Evolutionary conservation across 164 flowering plant genomes (phyloP), one percentile per base, ranked within the genome.

Genomic region (Chimonanthus salicifolius): DNA sequence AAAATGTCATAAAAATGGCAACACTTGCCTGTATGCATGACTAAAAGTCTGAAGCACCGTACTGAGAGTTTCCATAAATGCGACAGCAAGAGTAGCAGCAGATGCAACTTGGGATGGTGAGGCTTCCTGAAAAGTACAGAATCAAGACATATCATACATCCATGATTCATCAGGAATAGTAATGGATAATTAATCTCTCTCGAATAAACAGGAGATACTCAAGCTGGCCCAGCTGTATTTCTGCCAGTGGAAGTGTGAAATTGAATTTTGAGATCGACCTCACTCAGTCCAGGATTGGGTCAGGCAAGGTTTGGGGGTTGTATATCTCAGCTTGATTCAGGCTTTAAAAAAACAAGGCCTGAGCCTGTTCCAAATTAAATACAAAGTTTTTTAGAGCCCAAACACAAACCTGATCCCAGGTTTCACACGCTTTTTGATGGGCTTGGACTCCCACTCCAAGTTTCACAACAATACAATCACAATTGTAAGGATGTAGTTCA

Each of bases 41-140:
- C 85, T 85, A 68, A 93, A 86, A 72, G 72, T 83, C 79, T 90
- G 82, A 58, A 93, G 92, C 48, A 91, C 49, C 49, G 88, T 83
- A 82, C 97, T 76, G 16, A 95, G 88, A 67, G 94, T 92, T 87
- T 90, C 98, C 99, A 95, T 95, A 76, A 90, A 92, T 66, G 98
- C 99, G 9, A 93, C 97, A 72, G 99, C 88, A 10, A 93, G 79
- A 0, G 94, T 91, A 70, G 98, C 94, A 13, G 99, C 92, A 50
- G 97, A 91, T 74, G 99, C 99, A 82, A 95, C 98, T 62, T 90
- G 97, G 54, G 96, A 82, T 69, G 99, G 87, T 54, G 97, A 87
- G 47, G 99, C 90, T 84, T 93, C 99, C 99, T 95, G 79, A 10
- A 77, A 76, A 20, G 62, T 47, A 70, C 4, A 9, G 49, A 67